phyloP scores from a whole-genome alignment of 495 filamentous ascomycete genomes.

The Pseudoneurospora amorphoporcata region DNA sequence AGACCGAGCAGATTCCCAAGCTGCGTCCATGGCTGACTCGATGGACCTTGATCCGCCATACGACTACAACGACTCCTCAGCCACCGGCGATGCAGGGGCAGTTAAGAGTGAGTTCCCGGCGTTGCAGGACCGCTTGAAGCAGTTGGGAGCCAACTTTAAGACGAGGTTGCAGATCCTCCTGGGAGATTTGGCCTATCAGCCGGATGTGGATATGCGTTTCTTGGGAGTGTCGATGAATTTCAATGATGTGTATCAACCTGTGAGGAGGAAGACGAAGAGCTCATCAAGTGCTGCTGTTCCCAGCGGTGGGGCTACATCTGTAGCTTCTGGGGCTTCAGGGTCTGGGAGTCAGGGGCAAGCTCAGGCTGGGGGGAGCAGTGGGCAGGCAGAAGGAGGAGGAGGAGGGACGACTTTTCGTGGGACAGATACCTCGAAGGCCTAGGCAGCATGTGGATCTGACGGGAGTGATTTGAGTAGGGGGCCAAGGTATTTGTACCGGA shows the following conservation, averaged over 20 bases:
- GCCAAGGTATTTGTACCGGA: neutral
- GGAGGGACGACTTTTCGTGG: neutral
- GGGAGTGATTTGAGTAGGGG: neutral
- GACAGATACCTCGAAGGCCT: neutral
- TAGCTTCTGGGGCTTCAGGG: neutral
- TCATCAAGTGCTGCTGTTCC: conserved; percentile 5
- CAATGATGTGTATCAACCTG: conserved; percentile 86
- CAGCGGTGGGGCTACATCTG: neutral
- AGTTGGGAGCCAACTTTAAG: conserved; percentile 65
- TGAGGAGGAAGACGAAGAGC: conserved; percentile 43
- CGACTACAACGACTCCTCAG: conserved; percentile 11
- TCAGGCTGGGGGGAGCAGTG: neutral
- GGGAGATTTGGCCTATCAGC: conserved; percentile 84
- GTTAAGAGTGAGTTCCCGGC: conserved; percentile 55
- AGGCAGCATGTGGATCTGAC: neutral
- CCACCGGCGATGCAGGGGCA: conserved; percentile 12
- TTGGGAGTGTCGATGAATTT: conserved; percentile 97
- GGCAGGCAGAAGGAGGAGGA: neutral
- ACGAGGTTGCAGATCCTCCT: conserved; percentile 67
- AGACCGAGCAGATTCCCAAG: neutral
- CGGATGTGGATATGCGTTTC: conserved; percentile 92
- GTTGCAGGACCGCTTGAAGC: conserved; percentile 57
- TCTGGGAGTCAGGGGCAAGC: neutral
- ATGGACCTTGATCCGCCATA: conserved; percentile 11
- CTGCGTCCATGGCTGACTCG: conserved; percentile 21